phyloP scores from a whole-genome alignment of 1,284 basidiomycete species.

The Ceratobasidium theobromae region DNA sequence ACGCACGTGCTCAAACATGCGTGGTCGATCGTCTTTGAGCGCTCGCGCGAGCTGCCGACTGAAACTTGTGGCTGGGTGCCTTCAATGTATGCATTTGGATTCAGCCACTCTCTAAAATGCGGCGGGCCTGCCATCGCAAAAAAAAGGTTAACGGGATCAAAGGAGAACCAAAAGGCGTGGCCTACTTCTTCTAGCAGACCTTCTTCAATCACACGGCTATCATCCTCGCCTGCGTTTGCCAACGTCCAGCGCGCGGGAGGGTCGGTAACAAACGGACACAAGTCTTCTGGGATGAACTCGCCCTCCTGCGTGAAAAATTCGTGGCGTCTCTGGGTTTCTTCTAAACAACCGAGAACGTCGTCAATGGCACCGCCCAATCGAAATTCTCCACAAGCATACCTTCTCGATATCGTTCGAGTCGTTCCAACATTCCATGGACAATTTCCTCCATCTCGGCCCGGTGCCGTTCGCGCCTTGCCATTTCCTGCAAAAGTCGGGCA shows the following conservation, averaged over 20 bases:
- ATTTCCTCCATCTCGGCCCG: conserved; percentile 63
- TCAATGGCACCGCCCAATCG: conserved; percentile 13
- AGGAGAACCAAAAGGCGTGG: background rate
- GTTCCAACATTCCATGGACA: conserved; percentile 61
- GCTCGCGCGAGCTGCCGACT: no score
- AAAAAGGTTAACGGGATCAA: background rate
- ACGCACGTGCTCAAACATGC: no score
- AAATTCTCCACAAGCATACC: conserved; percentile 47
- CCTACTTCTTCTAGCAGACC: conserved; percentile 22
- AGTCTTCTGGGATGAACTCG: conserved; percentile 67
- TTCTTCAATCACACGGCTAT: conserved; percentile 18
- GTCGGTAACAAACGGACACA: conserved; percentile 72
- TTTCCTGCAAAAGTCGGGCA: conserved; percentile 67
- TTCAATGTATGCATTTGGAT: background rate
- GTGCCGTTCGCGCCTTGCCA: conserved; percentile 65
- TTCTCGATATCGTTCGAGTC: conserved; percentile 62
- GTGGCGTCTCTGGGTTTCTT: conserved; percentile 62
- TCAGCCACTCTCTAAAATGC: conserved; percentile 13
- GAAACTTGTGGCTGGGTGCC: no score
- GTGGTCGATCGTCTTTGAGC: no score
- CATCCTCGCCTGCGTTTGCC: conserved; percentile 31
- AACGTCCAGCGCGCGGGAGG: conserved; percentile 47
- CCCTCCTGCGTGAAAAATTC: conserved; percentile 73
- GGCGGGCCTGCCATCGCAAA: conserved; percentile 4
- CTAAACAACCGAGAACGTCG: conserved; percentile 45